Base-by-base conservation (phyloP, 108 stramenopile genomes). In the Nannochloropsis salina region DNA sequence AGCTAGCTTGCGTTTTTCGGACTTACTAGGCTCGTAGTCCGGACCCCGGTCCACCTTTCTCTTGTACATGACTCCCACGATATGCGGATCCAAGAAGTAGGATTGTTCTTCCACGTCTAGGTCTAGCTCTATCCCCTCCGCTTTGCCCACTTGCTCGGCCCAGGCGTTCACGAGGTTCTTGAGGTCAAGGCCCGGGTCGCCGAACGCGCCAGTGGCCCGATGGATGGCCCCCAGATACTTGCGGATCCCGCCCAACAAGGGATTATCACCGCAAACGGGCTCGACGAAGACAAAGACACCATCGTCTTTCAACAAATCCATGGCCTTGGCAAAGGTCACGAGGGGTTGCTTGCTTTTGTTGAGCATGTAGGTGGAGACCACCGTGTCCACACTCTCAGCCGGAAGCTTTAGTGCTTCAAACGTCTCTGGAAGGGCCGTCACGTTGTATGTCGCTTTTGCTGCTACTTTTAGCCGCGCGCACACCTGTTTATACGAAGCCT, bases 81-180 rank as follows among this genome's bases (percentile, higher is more conserved):
- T 8, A n/a, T 74, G 61, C n/a, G 61, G 61, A n/a, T 74, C 61
- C 20, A 74, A 6, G 0, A 74, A 74, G 61, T 74, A 74, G n/a
- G 20, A 15, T n/a, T 74, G 61, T n/a, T 74, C 61, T n/a, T 74
- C 61, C 61, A 74, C 61, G n/a, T 74, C 61, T 74, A 74, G 61
- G 20, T 74, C 61, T 15, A 74, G 15, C 61, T 74, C 61, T 2
- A 74, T n/a, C 4, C 61, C 61, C 61, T 74, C 61, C 8, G 61
- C n/a, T n/a, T 74, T n/a, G n/a, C 61, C 61, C 15, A 74, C n/a
- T 4, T 74, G 15, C 61, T 74, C n/a, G 15, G 61, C 61, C 61
- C 61, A 74, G 6, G n/a, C 61, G n/a, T 74, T 74, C 61, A 74
- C 61, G 61, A 74, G 15, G 20, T 15, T 74, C 61, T 74, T 74